Conservation (phyloP, 2,329 filamentous ascomycete species). For the Exophiala bonariae region DNA sequence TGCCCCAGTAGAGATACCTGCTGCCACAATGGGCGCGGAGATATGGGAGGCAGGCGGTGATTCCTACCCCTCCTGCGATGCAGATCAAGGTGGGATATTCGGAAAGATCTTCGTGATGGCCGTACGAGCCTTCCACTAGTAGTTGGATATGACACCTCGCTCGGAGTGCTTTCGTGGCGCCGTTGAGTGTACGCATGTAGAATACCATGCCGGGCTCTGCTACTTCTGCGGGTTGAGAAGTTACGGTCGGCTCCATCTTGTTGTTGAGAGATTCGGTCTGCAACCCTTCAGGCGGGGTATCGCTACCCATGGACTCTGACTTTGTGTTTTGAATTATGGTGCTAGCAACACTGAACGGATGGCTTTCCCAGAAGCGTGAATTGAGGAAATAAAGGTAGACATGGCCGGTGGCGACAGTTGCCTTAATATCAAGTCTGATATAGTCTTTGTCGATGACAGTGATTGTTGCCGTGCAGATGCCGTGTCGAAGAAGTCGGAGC, state of each 20-base stretch:
- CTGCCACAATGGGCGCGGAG: conserved; percentile 32
- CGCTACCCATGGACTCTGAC: neutral
- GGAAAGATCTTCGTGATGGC: neutral
- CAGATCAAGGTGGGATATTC: conserved; percentile 36
- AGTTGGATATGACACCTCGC: conserved; percentile 29
- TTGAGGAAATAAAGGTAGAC: conserved; percentile 49
- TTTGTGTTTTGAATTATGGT: neutral
- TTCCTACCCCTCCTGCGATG: conserved; percentile 51
- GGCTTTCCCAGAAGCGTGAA: conserved; percentile 55
- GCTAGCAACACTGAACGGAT: conserved; percentile 49
- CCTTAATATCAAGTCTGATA: conserved; percentile 45
- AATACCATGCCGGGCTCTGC: conserved; percentile 2
- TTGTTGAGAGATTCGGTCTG: neutral
- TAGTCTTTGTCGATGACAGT: conserved; percentile 32
- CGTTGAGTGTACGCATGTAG: conserved; percentile 19
- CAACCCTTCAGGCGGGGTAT: neutral
- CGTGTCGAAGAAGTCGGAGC: conserved; percentile 37
- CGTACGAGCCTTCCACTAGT: conserved; percentile 7
- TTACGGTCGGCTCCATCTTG: neutral
- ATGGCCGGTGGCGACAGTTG: conserved; percentile 33
- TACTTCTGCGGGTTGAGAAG: neutral
- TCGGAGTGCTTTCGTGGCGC: conserved; percentile 37
- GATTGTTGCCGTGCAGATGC: too few species aligned
- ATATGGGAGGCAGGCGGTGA: conserved; percentile 45
- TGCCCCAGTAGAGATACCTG: conserved; percentile 1